These are phyloP conservation scores for Starmera caribaea DNA, from an alignment of 805 yeast genomes.

Conservation along the genomic window DNA sequence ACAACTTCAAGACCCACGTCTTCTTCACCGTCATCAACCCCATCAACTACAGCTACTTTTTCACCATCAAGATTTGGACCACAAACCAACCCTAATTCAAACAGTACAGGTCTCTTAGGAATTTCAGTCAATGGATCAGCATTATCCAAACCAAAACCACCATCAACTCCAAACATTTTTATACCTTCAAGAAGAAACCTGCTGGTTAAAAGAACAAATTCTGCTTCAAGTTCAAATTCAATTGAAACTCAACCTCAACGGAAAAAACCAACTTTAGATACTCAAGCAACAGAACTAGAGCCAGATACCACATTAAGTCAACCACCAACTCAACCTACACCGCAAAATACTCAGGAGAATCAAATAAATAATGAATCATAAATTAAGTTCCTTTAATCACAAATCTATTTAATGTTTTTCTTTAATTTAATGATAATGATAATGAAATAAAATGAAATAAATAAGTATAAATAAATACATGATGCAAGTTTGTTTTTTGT, in stretches of 20 bases:
- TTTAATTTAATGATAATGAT: too few species aligned
- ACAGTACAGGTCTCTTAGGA: background rate
- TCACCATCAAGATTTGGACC: slow-evolving; percentile 3
- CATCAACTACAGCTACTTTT: slow-evolving; percentile 1
- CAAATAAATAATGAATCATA: too few species aligned
- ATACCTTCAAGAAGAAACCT: background rate
- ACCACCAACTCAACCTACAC: background rate
- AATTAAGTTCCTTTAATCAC: too few species aligned
- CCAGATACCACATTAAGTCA: background rate
- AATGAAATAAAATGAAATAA: background rate
- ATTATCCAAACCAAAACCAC: background rate
- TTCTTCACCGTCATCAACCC: slow-evolving; percentile 4
- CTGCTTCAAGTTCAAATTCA: background rate
- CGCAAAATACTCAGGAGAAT: background rate
- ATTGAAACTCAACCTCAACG: background rate
- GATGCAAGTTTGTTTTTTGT: too few species aligned
- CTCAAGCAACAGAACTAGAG: background rate
- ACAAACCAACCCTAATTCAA: background rate
- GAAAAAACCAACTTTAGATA: background rate
- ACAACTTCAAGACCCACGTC: background rate
- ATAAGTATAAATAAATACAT: background rate
- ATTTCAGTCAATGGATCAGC: background rate
- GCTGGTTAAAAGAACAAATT: background rate
- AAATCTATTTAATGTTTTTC: too few species aligned
- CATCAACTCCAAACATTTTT: background rate